phyloP scores from a whole-genome alignment of 2,329 filamentous ascomycete species.

The Blastomyces percursus region DNA sequence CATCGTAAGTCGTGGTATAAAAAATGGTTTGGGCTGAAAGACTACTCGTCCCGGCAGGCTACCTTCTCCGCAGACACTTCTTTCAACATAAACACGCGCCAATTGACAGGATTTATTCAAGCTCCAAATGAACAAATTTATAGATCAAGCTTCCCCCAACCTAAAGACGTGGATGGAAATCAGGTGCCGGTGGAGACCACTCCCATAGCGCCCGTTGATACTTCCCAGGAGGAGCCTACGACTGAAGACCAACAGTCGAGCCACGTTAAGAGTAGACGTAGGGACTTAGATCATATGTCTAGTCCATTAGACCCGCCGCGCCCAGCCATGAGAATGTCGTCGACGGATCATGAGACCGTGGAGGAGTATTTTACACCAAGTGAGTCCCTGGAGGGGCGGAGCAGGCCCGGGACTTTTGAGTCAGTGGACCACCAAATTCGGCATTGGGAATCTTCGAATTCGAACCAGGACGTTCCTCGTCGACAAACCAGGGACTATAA shows the following conservation, averaged over 20 bases:
- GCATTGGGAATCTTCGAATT: not conserved
- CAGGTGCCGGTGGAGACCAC: conserved; percentile 10
- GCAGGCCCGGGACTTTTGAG: not conserved
- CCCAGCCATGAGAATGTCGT: not conserved
- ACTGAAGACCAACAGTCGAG: not conserved
- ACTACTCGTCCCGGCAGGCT: conserved; percentile 38
- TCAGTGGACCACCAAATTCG: not conserved
- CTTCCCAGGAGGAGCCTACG: not conserved
- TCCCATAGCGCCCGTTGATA: conserved; percentile 11
- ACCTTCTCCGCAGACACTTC: conserved; percentile 44
- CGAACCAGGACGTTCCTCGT: not conserved
- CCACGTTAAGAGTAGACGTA: not conserved
- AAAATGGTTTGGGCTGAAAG: conserved; percentile 31
- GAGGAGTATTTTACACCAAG: conserved; percentile 1
- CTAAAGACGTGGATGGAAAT: conserved; percentile 22
- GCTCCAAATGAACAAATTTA: conserved; percentile 20
- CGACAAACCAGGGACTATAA: not conserved
- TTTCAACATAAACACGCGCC: conserved; percentile 26
- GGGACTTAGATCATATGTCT: not conserved
- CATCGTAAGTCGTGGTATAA: conserved; percentile 55
- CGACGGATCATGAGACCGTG: not conserved
- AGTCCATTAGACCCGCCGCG: not conserved
- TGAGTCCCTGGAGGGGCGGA: not conserved
- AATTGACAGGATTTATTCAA: conserved; percentile 21
- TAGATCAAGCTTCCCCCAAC: conserved; percentile 25